Evolutionary conservation across 2,329 filamentous ascomycete genomes (phyloP).

Genomic region (Calonectria multiphialidica): DNA sequence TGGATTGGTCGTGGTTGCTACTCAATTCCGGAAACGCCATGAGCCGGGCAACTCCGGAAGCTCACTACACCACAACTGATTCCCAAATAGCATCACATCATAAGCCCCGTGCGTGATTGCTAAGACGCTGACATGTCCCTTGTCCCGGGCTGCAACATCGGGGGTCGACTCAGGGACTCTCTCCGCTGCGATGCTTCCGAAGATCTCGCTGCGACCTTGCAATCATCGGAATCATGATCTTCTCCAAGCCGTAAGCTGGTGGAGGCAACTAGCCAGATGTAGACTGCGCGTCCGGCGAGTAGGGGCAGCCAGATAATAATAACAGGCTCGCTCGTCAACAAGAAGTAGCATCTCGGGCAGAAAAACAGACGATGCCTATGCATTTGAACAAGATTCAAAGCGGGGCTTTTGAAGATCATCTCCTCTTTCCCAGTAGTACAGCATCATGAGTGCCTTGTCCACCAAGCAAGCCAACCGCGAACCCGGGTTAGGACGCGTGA

Average conservation of each 20-base stretch:
- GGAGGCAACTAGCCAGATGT: not conserved
- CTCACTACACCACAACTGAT: not conserved
- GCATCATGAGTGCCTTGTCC: not conserved
- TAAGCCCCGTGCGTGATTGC: slow-evolving; percentile 6
- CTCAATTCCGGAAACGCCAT: not conserved
- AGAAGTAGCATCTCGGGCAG: not conserved
- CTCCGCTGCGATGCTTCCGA: not conserved
- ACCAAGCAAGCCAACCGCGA: not conserved
- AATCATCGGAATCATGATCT: slow-evolving; percentile 11
- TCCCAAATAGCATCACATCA: not conserved
- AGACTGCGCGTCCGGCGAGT: not conserved
- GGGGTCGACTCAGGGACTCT: not conserved
- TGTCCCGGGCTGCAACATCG: slow-evolving; percentile 1
- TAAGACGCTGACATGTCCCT: not conserved
- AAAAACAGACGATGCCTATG: not conserved
- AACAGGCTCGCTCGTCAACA: not conserved
- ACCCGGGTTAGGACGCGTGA: not conserved
- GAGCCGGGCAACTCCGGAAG: slow-evolving; percentile 1
- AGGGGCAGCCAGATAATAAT: not conserved
- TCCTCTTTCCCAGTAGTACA: slow-evolving; percentile 10
- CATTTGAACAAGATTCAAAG: not conserved
- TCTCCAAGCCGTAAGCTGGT: not conserved
- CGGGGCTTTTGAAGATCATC: not conserved
- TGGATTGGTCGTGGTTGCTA: not conserved
- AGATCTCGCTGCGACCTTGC: slow-evolving; percentile 13